phyloP scores from a whole-genome alignment of 768 basidiomycete species.

The Kwoniella bestiolae region DNA sequence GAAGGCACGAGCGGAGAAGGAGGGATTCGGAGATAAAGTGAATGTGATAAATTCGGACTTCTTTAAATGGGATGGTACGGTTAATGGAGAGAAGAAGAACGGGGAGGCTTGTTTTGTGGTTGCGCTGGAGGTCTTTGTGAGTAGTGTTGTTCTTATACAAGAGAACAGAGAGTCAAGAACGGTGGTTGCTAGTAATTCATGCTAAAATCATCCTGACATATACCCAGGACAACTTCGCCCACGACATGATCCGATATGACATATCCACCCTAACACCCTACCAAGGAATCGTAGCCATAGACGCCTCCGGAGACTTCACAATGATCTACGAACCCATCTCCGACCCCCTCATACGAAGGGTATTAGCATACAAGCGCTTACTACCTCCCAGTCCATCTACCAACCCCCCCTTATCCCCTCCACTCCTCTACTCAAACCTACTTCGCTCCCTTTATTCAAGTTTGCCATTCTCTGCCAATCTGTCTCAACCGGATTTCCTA shows the following conservation, averaged over 20 bases:
- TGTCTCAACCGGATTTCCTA: conserved; percentile 84
- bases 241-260: conserved; percentile 92
- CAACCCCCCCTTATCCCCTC: conserved; percentile 59
- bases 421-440: conserved; percentile 44
- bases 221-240: conserved; percentile 90
- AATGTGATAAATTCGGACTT: conserved; percentile 67
- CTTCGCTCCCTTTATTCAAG: conserved; percentile 70
- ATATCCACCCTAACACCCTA: conserved; percentile 75
- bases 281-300: conserved; percentile 80
- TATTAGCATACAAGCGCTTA: conserved; percentile 68
- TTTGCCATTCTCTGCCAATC: conserved; percentile 88
- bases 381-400: conserved; percentile 60
- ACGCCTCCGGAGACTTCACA: conserved; percentile 78
- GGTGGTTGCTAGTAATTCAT: too few relatives aligned
- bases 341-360: conserved; percentile 81
- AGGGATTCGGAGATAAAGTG: conserved; percentile 44
- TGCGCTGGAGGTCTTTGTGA: conserved; percentile 91
- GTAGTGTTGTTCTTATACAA: conserved; percentile 53
- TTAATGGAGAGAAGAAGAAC: not conserved
- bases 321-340: conserved; percentile 79
- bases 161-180: too few relatives aligned
- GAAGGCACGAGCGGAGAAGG: conserved; percentile 47
- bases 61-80: conserved; percentile 61
- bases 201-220: conserved; percentile 1
- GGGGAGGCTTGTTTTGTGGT: conserved; percentile 84